Evolutionary conservation across 352 stramenopile species (phyloP).

Genomic region (Pythium volutum): DNA sequence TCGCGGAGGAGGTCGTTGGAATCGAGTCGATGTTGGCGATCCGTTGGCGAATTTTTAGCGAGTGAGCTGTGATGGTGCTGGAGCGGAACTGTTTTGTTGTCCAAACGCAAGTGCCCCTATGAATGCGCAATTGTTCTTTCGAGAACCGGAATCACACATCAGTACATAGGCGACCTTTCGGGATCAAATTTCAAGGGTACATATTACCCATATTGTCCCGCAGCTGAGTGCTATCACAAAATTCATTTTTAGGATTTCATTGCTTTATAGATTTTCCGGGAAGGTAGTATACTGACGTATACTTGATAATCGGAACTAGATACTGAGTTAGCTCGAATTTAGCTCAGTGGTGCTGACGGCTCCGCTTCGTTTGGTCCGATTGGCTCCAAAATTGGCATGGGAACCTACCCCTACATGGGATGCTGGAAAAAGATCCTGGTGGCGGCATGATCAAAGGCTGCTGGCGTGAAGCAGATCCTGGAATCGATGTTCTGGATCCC

Average conservation of each 20-base stretch:
- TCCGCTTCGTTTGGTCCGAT: background rate
- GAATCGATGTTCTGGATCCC: too few relatives aligned
- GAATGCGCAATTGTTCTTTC: conserved; percentile 20
- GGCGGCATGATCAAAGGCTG: too few relatives aligned
- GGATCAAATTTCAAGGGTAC: background rate
- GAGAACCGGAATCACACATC: background rate
- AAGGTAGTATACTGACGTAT: background rate
- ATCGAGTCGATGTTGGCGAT: background rate
- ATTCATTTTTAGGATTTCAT: background rate
- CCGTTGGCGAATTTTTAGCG: conserved; percentile 1
- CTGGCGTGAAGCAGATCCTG: too few relatives aligned
- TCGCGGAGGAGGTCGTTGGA: background rate
- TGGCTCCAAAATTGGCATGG: background rate
- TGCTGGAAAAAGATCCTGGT: background rate
- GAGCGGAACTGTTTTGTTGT: background rate
- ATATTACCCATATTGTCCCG: too few relatives aligned
- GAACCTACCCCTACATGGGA: background rate
- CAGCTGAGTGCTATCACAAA: too few relatives aligned
- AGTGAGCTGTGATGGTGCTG: background rate
- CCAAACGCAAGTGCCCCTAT: background rate
- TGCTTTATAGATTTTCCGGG: background rate
- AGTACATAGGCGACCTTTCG: conserved; percentile 11
- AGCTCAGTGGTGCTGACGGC: background rate
- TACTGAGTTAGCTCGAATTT: background rate
- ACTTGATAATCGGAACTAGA: background rate